Evolutionary conservation across 2,329 filamentous ascomycete species (phyloP).

Genomic region (Penicillium sp.): DNA sequence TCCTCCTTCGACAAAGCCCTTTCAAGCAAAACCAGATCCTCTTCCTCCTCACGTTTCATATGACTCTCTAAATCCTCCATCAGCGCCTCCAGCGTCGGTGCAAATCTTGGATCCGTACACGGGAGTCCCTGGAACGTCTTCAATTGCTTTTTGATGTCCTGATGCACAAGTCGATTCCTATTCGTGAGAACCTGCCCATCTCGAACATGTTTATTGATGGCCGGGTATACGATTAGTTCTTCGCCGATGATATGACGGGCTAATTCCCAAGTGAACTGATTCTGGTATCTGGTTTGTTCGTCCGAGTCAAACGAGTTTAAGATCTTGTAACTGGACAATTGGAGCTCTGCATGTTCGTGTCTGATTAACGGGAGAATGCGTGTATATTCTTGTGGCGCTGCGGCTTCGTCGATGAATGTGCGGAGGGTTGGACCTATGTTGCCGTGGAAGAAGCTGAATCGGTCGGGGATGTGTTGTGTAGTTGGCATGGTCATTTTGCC

Average conservation of each 20-base stretch:
- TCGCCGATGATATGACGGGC: conserved; percentile 54
- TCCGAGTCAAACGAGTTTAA: conserved; percentile 44
- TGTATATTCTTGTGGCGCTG: conserved; percentile 3
- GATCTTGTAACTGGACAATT: conserved; percentile 47
- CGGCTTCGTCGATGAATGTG: neutral
- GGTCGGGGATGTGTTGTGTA: neutral
- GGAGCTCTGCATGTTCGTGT: conserved; percentile 45
- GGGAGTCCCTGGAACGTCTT: conserved; percentile 52
- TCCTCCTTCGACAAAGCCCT: conserved; percentile 36
- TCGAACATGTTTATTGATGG: conserved; percentile 51
- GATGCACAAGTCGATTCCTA: conserved; percentile 52
- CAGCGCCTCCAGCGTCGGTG: conserved; percentile 45
- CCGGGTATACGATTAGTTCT: conserved; percentile 58
- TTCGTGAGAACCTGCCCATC: conserved; percentile 49
- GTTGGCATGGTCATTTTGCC: neutral
- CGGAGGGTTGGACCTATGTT: neutral
- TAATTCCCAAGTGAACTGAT: conserved; percentile 56
- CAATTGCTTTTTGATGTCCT: conserved; percentile 54
- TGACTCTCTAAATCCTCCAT: conserved; percentile 48
- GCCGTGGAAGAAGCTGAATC: neutral
- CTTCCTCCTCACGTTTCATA: conserved; percentile 53
- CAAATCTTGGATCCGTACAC: conserved; percentile 43
- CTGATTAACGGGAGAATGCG: conserved; percentile 41
- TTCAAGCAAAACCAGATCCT: conserved; percentile 53
- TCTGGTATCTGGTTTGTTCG: conserved; percentile 49